Evolutionary conservation across 306 rosid genomes (phyloP).

Genomic region (Trichosanthes cucumerina): DNA sequence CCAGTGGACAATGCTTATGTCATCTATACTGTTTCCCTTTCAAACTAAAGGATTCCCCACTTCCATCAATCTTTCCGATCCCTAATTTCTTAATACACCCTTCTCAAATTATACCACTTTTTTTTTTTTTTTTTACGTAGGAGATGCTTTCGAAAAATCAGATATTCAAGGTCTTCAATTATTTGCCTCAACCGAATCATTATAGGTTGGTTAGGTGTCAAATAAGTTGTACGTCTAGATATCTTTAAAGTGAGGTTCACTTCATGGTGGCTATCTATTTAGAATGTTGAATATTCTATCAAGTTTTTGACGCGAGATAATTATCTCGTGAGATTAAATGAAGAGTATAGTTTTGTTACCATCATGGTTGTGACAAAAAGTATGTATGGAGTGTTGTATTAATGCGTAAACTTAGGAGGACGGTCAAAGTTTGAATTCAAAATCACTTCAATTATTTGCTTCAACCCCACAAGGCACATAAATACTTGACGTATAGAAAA

Average conservation of each 20-base stretch:
- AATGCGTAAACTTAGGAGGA: background rate
- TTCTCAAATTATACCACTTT: background rate
- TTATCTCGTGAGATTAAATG: background rate
- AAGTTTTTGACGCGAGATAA: background rate
- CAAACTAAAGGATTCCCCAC: constrained; percentile 85
- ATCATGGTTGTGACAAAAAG: background rate
- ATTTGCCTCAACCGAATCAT: background rate
- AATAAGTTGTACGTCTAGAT: background rate
- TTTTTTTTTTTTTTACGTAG: too few relatives aligned
- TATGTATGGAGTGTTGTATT: background rate
- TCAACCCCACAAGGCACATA: background rate
- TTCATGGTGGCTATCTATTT: background rate
- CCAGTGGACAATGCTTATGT: constrained; percentile 52
- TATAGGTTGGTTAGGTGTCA: background rate
- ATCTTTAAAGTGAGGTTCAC: background rate
- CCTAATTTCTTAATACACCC: background rate
- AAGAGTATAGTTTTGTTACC: background rate
- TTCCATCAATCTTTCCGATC: constrained; percentile 23
- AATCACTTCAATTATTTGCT: constrained; percentile 2
- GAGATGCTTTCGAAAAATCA: background rate
- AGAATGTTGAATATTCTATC: background rate
- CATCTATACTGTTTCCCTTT: constrained; percentile 49
- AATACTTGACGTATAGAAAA: background rate
- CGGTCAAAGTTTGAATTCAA: background rate
- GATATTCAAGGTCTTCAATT: background rate